phyloP scores from a whole-genome alignment of 805 yeast species.

The Suhomyces sp. region DNA sequence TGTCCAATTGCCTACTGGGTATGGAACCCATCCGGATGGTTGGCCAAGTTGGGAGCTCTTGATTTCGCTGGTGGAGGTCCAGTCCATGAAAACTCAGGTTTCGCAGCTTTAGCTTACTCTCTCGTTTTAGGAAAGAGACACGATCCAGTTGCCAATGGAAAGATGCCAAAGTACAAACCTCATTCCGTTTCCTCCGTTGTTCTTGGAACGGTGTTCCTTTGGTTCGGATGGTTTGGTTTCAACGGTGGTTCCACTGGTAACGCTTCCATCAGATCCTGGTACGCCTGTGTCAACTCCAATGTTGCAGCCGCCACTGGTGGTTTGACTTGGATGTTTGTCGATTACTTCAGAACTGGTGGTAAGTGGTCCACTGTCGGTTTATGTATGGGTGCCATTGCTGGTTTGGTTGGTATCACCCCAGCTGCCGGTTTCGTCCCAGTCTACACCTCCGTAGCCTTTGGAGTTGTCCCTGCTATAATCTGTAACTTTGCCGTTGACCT shows the following conservation, averaged over 20 bases:
- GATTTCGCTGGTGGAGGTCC: constrained; percentile 99
- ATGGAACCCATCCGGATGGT: constrained; percentile 95
- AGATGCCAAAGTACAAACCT: constrained; percentile 87
- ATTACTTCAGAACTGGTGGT: constrained; percentile 79
- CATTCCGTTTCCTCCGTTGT: constrained; percentile 90
- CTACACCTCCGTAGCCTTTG: constrained; percentile 83
- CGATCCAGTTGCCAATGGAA: constrained; percentile 67
- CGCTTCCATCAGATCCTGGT: constrained; percentile 89
- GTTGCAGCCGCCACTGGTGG: constrained; percentile 94
- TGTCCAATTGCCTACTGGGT: constrained; percentile 97
- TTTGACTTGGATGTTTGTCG: constrained; percentile 90
- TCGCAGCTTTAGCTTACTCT: constrained; percentile 93
- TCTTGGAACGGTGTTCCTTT: constrained; percentile 87
- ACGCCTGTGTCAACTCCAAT: constrained; percentile 90
- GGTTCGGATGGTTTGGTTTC: constrained; percentile 99
- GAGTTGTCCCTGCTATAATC: constrained; percentile 69
- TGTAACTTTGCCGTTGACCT: constrained; percentile 87
- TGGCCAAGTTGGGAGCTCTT: constrained; percentile 73
- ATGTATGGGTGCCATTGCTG: constrained; percentile 92
- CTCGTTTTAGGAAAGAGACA: constrained; percentile 88
- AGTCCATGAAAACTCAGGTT: constrained; percentile 93
- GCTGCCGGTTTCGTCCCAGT: constrained; percentile 96
- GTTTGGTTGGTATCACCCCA: constrained; percentile 93
- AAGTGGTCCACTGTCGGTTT: constrained; percentile 93
- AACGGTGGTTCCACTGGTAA: constrained; percentile 98